Evolutionary conservation across 2,329 filamentous ascomycete species (phyloP).

Genomic region (Aspergillus eucalypticola): DNA sequence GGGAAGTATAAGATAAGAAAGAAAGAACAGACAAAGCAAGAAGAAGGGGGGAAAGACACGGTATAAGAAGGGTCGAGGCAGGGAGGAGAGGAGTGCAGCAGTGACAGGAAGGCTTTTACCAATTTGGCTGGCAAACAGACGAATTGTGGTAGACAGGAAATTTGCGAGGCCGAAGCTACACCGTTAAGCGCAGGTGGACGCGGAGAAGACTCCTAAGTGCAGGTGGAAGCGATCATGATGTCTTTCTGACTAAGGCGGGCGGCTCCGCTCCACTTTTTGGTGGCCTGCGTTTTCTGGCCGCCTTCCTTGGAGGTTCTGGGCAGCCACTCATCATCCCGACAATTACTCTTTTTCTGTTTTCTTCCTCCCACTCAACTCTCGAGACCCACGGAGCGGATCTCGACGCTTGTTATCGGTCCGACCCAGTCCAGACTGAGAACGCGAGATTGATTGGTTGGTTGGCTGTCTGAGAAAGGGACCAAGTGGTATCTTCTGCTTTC

Average conservation of each 20-base stretch:
- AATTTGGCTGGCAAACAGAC: not conserved
- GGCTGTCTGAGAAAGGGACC: not conserved
- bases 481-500: not conserved
- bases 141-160: conserved; percentile 4
- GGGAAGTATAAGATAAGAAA: not conserved
- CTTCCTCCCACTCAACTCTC: too few relatives aligned
- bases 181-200: not conserved
- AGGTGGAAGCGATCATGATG: conserved; percentile 26
- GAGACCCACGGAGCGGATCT: conserved; percentile 5
- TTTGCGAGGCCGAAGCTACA: conserved; percentile 2
- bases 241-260: conserved; percentile 6
- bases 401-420: conserved; percentile 11
- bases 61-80: conserved; percentile 19
- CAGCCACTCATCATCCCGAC: not conserved
- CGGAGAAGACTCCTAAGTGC: conserved; percentile 31
- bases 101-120: not conserved
- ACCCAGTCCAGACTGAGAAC: not conserved
- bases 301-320: not conserved
- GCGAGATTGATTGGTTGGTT: not conserved
- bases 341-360: conserved; percentile 8
- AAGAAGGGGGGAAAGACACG: not conserved
- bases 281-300: too few relatives aligned
- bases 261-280: not conserved
- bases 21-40: not conserved
- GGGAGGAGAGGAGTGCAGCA: not conserved